Evolutionary conservation across 805 yeast species (phyloP).

Genomic region (Blastobotrys americana): DNA sequence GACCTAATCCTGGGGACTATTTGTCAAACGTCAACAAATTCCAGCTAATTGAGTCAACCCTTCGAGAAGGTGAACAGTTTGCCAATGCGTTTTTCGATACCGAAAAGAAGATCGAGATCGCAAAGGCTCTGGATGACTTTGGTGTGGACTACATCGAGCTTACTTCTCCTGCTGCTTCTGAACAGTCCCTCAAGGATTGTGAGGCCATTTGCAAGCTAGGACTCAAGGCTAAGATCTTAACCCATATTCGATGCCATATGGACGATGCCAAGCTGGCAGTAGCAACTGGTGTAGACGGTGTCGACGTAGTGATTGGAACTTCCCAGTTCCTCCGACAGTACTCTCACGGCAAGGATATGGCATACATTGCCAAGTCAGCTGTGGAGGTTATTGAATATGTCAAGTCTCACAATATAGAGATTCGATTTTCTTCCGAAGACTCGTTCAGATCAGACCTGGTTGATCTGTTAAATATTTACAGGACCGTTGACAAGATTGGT

Average conservation of each 20-base stretch:
- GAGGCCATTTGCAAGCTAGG: constrained; percentile 98
- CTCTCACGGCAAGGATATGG: constrained; percentile 98
- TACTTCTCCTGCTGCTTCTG: constrained; percentile 96
- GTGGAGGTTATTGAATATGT: constrained; percentile 96
- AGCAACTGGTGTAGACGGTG: constrained; percentile 98
- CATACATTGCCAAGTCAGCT: constrained; percentile 91
- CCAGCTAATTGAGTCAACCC: constrained; percentile 89
- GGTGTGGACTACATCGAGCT: constrained; percentile 98
- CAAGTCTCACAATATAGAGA: constrained; percentile 93
- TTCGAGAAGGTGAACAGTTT: constrained; percentile 98
- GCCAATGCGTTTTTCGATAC: constrained; percentile 94
- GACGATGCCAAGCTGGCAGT: constrained; percentile 97
- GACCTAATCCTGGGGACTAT: constrained; percentile 90
- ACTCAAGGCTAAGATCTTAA: constrained; percentile 86
- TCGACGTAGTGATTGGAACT: constrained; percentile 96
- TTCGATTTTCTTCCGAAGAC: constrained; percentile 94
- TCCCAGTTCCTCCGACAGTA: constrained; percentile 90
- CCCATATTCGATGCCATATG: constrained; percentile 98
- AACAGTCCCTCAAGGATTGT: constrained; percentile 87
- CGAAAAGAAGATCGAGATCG: constrained; percentile 93
- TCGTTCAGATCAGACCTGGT: constrained; percentile 95
- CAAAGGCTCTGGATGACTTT: constrained; percentile 93
- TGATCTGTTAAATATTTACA: constrained; percentile 88
- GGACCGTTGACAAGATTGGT: constrained; percentile 94
- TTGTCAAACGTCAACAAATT: constrained; percentile 82